Base-by-base conservation (phyloP, 768 basidiomycete species). In the Trametes villosa region DNA sequence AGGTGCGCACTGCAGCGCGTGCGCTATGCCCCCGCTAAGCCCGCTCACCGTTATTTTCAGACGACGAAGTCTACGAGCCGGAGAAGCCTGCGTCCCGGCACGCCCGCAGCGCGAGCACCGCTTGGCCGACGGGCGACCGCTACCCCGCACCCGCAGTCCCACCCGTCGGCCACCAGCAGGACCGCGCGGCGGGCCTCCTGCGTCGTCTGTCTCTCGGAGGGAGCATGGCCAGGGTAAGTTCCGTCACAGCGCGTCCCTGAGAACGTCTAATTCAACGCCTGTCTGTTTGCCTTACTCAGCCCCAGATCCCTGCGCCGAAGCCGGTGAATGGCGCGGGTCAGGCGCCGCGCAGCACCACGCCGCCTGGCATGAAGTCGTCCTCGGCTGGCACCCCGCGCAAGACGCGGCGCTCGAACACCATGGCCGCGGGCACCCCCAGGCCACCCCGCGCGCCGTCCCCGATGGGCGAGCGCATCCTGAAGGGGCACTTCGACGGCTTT, bases 401-500 rank as follows among this genome's bases (percentile, higher is more conserved):
- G 71, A 53, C 75, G 73, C 86, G 89, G 20, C 82, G 87, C n/a
- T 83, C 87, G 4, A 88, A 87, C 20, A 70, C 87, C 54, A 61
- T 71, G 9, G 81, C 80, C 42, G 70, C 72, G 48, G 76, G 79
- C 15, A 81, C 81, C 50, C 81, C 81, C 11, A 86, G 83, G 56
- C 79, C 65, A 9, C 71, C 70, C 8, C 72, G 76, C 22, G 90
- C 89, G 3, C 92, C 91, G 20, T 92, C 90, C 38, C 92, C 92
- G 7, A 94, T 93, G 92, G 93, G 92, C 64, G 92, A 94, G 75
- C 81, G 92, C 59, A 93, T 94, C 61, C 82, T 94, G 66, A 94
- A 91, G 78, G 92, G 92, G 9, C 92, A 94, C 68, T 94, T 94
- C 67, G 92, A 94, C 70, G 88, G 92, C 49, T 94, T 94, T 80